Evolutionary conservation across 306 rosid genomes (phyloP), one percentile per base, ranked within the genome.

Genomic region (Trichosanthes truncata): DNA sequence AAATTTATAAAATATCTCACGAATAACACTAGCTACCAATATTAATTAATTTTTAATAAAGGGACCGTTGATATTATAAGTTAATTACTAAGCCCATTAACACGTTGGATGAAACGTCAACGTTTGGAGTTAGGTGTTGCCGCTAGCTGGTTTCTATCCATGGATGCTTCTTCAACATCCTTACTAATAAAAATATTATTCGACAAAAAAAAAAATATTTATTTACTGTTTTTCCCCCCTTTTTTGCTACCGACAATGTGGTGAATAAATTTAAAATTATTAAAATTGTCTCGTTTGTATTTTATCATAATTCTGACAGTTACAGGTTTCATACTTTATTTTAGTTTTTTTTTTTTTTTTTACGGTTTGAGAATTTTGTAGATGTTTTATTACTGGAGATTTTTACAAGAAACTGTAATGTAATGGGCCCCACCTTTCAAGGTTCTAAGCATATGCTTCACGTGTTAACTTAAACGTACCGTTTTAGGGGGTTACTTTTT

Each of bases 31-130:
- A 67, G 23, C 7, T 10, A 67, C 17, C 45, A 40, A 67, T 20
- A 67, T 67, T n/a, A 36, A 67, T 38, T 67, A 66, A 66, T 35
- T 66, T 35, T 17, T 17, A 35, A 65, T 14, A 0, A 62, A 25
- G 6, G 18, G 14, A 43, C 45, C 1, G n/a, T 65, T 65, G 13
- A 68, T 35, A 35, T 40, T n/a, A 40, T 4, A 68, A 68, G 5
- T 69, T 41, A 69, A 69, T 71, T 23, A 25, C 23, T 6, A n/a
- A 69, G 40, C 10, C 41, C 56, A 36, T 57, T 11, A 18, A 21
- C 61, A 74, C 29, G 78, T 18, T 18, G 45, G 78, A 74, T 51
- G 60, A 51, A 74, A 74, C 78, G 78, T 74, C 78, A 18, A 51
- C 63, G 46, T 74, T 51, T 49, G 20, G n/a, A 14, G 6, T 43